Percentiles rank a stretch among this genome's conserved stretches.
These are phyloP conservation scores for Bonia amplexicaulis DNA, from an alignment of 176 grass and related monocot genomes.

Conservation along the genomic window DNA sequence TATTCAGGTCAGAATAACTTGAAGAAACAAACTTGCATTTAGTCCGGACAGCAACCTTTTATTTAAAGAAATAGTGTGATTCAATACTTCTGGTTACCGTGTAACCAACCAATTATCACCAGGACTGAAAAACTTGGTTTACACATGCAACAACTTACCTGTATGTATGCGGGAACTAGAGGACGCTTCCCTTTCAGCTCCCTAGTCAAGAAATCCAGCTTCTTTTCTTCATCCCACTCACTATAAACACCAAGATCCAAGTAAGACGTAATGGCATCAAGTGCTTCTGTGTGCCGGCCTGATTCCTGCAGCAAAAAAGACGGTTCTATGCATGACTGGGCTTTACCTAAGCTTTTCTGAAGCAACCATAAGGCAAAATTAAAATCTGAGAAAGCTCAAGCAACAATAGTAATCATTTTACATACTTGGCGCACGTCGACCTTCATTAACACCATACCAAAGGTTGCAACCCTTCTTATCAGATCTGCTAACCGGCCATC, in stretches of 20 bases:
- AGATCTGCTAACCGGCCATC: slow-evolving; percentile 90
- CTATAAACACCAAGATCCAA: slow-evolving; percentile 89
- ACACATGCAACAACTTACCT: slow-evolving; percentile 34
- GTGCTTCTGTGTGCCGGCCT: slow-evolving; percentile 73
- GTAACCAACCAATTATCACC: neutral
- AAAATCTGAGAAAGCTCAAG: neutral
- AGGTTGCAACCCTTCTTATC: slow-evolving; percentile 81
- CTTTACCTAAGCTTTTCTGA: slow-evolving; percentile 2
- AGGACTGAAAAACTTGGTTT: neutral
- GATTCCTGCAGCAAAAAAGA: slow-evolving; percentile 49
- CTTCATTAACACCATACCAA: slow-evolving; percentile 92
- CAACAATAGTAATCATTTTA: neutral
- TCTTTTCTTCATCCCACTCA: slow-evolving; percentile 85
- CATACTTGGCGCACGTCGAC: slow-evolving; percentile 81
- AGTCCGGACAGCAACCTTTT: neutral
- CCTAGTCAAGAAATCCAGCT: slow-evolving; percentile 71
- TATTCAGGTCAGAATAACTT: neutral
- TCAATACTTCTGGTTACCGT: neutral
- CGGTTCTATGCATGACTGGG: neutral
- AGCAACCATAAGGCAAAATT: neutral
- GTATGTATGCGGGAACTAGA: slow-evolving; percentile 65
- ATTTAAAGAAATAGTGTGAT: neutral
- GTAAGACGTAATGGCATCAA: slow-evolving; percentile 73
- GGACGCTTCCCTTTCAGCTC: slow-evolving; percentile 95
- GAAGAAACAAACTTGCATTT: neutral